phyloP scores from a whole-genome alignment of 2,329 filamentous ascomycete species.

The Aspergillus tubingensis region DNA sequence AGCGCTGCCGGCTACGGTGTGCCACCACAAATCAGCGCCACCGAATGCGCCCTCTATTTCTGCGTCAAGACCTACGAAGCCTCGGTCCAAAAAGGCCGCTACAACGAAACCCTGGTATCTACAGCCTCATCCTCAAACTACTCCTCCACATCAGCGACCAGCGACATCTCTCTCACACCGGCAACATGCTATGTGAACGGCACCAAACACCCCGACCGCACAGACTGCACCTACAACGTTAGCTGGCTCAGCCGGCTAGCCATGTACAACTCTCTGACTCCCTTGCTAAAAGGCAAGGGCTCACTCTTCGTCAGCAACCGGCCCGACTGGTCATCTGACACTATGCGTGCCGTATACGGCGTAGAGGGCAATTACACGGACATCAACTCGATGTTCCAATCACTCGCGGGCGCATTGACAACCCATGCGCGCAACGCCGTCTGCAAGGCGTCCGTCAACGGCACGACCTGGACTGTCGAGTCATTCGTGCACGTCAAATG shows the following conservation, averaged over 20 bases:
- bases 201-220: constrained; percentile 7
- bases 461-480: constrained; percentile 22
- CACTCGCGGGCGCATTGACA: constrained; percentile 21
- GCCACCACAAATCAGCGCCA: constrained; percentile 20
- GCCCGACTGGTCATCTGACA: constrained; percentile 24
- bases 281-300: constrained; percentile 22
- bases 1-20: constrained; percentile 19
- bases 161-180: constrained; percentile 16
- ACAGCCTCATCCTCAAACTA: constrained; percentile 17
- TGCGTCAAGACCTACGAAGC: constrained; percentile 27
- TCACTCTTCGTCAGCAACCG: constrained; percentile 22
- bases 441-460: constrained; percentile 16
- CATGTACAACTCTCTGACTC: constrained; percentile 22
- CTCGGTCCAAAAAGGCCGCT: constrained; percentile 18
- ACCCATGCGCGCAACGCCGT: constrained; percentile 24
- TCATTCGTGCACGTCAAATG: constrained; percentile 27
- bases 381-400: constrained; percentile 21
- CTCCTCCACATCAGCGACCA: constrained; percentile 3
- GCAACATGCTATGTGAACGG: constrained; percentile 27
- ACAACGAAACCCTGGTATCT: constrained; percentile 18
- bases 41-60: constrained; percentile 28
- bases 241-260: constrained; percentile 22
- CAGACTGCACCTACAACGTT: constrained; percentile 24
- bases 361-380: constrained; percentile 22
- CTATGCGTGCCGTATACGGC: constrained; percentile 25